Percentiles rank a stretch among this genome's conserved stretches.
Evolutionary conservation across 371 early-diverging fungal genomes (phyloP).

Genomic region (Rhizopus sp.): DNA sequence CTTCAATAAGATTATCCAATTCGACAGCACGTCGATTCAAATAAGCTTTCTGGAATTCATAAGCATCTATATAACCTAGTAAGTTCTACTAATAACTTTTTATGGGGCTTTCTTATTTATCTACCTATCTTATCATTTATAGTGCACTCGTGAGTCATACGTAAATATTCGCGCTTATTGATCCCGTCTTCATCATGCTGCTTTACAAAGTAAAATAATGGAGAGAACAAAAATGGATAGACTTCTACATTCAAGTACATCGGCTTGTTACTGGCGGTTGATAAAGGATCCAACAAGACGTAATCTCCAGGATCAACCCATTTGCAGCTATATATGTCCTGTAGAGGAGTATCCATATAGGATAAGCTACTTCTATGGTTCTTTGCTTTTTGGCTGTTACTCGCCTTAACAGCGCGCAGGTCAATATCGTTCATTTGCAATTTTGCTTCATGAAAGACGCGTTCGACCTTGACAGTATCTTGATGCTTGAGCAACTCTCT

Average conservation of each 20-base stretch:
- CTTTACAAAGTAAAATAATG: slow-evolving; percentile 51
- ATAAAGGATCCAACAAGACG: slow-evolving; percentile 18
- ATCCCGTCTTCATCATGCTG: slow-evolving; percentile 29
- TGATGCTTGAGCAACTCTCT: slow-evolving; percentile 15
- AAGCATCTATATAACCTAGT: slow-evolving; percentile 5
- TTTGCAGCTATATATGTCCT: not conserved
- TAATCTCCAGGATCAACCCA: slow-evolving; percentile 43
- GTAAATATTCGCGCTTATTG: slow-evolving; percentile 29
- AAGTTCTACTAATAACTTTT: not conserved
- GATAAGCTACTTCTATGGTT: no score
- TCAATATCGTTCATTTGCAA: slow-evolving; percentile 31
- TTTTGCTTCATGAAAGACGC: slow-evolving; percentile 33
- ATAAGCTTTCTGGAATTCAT: slow-evolving; percentile 21
- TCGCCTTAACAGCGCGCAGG: slow-evolving; percentile 29
- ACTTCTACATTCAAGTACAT: slow-evolving; percentile 28
- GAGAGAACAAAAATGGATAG: slow-evolving; percentile 57
- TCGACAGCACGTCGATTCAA: slow-evolving; percentile 18
- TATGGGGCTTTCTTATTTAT: not conserved
- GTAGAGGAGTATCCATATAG: not conserved
- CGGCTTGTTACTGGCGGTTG: slow-evolving; percentile 10
- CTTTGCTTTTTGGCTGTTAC: no score
- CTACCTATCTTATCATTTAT: slow-evolving; percentile 39
- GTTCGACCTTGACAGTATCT: slow-evolving; percentile 13
- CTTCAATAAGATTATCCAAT: slow-evolving; percentile 17
- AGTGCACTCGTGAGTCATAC: slow-evolving; percentile 35